Base-by-base conservation (phyloP, 805 yeast species). In the Kodamaea hsintzibuensis region DNA sequence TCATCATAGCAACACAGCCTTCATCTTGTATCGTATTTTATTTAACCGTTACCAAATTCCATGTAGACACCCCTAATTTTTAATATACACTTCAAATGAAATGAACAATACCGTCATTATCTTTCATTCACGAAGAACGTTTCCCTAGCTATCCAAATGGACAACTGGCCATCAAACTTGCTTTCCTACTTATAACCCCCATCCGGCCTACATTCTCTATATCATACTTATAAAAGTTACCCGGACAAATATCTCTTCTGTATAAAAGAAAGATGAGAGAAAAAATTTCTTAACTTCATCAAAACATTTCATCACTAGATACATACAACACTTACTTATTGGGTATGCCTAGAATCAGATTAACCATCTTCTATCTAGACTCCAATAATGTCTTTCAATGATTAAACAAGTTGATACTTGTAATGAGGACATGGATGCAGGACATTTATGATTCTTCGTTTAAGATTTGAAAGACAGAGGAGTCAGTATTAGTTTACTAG, bases 361-460 rank as follows among this genome's bases (percentile, higher is more conserved):
- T 30, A 30, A 30, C 13, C 35, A 30, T 30, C 35, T 30, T 10
- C 38, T 17, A 4, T 40, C 53, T 38, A 17, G 39, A 45, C 33
- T 14, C 43, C 17, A 19, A 30, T 12, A 22, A 25, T 22, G 19
- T 42, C 40, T 8, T n/a, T 25, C 9, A 39, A 60, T 68, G 72
- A 66, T 67, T 67, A 67, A 68, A 60, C 55, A 48, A 60, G 63
- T 52, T 57, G 67, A 64, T 62, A 57, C 66, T 64, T 27, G 67
- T 69, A 65, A 66, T 82, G 88, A 84, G 88, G 88, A 83, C 80
- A 87, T 81, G 82, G 73, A 84, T 84, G 88, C 88, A 84, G 88
- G 88, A 84, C 85, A 63, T 47, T 72, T 74, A 88, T 88, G 83
- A 84, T 84, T 84, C 88, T 84, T 83, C 88, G 89, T 83, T 84